Base-by-base conservation (phyloP, 768 basidiomycete species). In the Calocera viscosa region DNA sequence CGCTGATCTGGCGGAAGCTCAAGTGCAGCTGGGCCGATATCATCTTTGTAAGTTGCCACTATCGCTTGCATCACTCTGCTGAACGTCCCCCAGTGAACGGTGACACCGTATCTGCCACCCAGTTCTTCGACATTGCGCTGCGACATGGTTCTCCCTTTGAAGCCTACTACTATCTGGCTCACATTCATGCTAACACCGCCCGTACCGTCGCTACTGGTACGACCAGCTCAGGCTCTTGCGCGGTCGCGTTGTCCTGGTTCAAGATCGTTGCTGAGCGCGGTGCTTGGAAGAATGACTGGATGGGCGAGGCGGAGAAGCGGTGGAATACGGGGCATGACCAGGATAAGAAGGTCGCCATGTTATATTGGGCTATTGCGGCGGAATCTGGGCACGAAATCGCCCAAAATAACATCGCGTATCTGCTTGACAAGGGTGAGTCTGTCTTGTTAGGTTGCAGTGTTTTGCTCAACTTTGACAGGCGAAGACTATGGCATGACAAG, bases 291-390 rank as follows among this genome's bases (percentile, higher is more conserved):
- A 87, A 84, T 34, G 86, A 93, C 71, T 81, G 91, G 64, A 73
- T 96, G 30, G 81, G 83, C 38, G 91, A 95, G 43, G 94, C 92
- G 2, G 89, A 92, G 71, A 78, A 79, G 65, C 81, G 82, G 3
- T 93, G 91, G 91, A 80, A 80, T 74, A 81, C 85, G 34, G 84
- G 82, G 12, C 83, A 84, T 1, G 86, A 88, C 41, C 68, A 47
- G 2, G 90, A 89, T 34, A 86, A 86, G 72, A 87, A 92, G 70
- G 82, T 84, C 65, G 95, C 95, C 1, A 86, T 98, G 78, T 77
- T 98, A 34, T 87, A 89, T 63, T 99, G 96, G 92, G 91, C 88
- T 89, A 83, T 96, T 64, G 91, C 93, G 34, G 92, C 91, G 10
- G 96, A 99, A 78, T 78, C 90, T 68, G 96, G 96, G 0, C 88